Conservation (phyloP, 768 basidiomycete genomes). For the Rhizopogon salebrosus region DNA sequence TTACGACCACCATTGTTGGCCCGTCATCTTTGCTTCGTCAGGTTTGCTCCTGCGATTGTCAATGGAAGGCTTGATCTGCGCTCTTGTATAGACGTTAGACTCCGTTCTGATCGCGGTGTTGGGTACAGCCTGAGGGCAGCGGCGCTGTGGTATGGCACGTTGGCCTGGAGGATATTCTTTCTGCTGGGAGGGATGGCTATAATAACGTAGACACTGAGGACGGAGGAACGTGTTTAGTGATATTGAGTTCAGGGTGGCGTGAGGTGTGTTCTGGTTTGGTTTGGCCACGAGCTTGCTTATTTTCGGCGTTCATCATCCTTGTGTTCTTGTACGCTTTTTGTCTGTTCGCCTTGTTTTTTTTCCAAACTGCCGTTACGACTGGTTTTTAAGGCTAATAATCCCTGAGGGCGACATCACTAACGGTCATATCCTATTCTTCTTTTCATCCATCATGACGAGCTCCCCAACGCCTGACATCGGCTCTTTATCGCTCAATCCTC, state of each 20-base stretch:
- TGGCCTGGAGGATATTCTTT: too few relatives aligned
- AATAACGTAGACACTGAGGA: too few relatives aligned
- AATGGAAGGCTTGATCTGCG: too few relatives aligned
- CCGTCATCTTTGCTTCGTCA: too few relatives aligned
- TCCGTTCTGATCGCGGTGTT: too few relatives aligned
- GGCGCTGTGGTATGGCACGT: too few relatives aligned
- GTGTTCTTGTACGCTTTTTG: conserved; percentile 17
- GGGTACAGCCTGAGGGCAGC: too few relatives aligned
- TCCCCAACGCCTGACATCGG: conserved; percentile 76
- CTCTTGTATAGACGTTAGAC: too few relatives aligned
- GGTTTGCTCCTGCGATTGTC: too few relatives aligned
- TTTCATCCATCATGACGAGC: conserved; percentile 59
- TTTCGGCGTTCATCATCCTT: conserved; percentile 11
- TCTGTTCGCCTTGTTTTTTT: conserved; percentile 24
- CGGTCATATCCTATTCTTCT: conserved; percentile 5
- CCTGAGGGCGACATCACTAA: conserved; percentile 8
- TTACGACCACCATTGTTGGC: too few relatives aligned
- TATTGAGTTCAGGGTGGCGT: conserved; percentile 24
- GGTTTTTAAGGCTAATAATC: conserved; percentile 15
- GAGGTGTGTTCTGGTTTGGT: conserved; percentile 25
- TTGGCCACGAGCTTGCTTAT: conserved; percentile 11
- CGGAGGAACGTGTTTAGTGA: conserved; percentile 7
- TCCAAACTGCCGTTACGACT: conserved; percentile 28
- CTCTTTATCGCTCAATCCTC: conserved; percentile 64
- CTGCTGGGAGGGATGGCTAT: too few relatives aligned